Evolutionary conservation across 2,329 filamentous ascomycete species (phyloP), one percentile per base, ranked within the genome.

Genomic region (Aspergillus ochraceus): DNA sequence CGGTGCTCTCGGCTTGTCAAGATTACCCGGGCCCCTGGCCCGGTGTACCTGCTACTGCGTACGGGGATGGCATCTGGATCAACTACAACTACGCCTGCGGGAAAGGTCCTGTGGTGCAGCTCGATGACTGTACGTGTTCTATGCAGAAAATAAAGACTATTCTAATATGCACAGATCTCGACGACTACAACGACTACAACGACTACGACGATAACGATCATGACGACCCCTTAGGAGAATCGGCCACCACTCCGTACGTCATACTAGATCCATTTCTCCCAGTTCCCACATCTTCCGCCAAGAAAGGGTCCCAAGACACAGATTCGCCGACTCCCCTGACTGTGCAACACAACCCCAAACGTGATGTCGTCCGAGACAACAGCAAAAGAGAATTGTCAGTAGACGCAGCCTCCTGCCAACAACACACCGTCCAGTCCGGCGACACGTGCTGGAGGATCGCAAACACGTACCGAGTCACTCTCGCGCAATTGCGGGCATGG

Each of bases 401-500:
- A 8, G 14, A 12, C 5, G 36, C 36, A 42, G 14, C 6, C 17
- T 1, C 54, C 17, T 62, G 60, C 8, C 49, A 46, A n/a, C 58
- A 60, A 5, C 52, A 47, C 45, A 54, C 55, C 1, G 36, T 62
- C 4, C 2, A 19, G 17, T 8, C 26, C 6, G 58, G 54, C 17
- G 52, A 49, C 6, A 51, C 55, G 4, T 62, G 60, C 49, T 17
- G 32, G 12, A 30, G 54, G 3, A 56, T 62, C 8, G 20, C 39
- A 2, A 39, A 53, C 4, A 26, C 14, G 10, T 54, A 30, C 39
- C 10, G 20, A 4, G 52, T 60, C 19, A 47, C 26, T 12, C 4
- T 60, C 1, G 14, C 50, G 6, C 20, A 60, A 3, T 32, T 62
- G n/a, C 52, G 54, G 4, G 30, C 24, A 8, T 62, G 58, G 60